Base-by-base conservation (phyloP, 139 green algal species). In the Picochlorum sp. region DNA sequence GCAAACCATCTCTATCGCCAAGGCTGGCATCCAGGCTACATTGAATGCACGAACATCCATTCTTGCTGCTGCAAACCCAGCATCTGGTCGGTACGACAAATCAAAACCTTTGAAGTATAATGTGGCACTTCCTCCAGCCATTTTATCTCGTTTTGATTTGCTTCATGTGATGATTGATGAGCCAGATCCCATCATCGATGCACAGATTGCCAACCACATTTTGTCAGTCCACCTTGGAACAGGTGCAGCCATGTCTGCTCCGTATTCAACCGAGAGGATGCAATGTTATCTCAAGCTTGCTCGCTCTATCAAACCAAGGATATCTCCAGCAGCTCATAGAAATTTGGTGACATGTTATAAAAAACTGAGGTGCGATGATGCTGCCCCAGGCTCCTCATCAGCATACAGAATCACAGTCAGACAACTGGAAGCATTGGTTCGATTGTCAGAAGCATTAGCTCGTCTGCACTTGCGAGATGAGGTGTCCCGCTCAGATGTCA, bases 1-100 rank as follows among this genome's bases (percentile, higher is more conserved):
- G 84, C 94, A 98, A 82, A 97, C 92, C 60, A 98, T 98, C 67
- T 96, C 86, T 65, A 97, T 99, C 57, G 88, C 90, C 70, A 98
- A 98, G 75, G 92, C 93, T 45, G 92, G 91, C 61, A 95, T 98
- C 58, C 86, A 88, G 82, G 95, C 93, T 23, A 98, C 93, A 0
- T 80, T 98, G 16, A 98, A 97, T 77, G 88, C 90, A 4, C 78
- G 93, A 44, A 90, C 91, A 37, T 88, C 89, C 30, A 95, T 98
- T 45, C 82, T 98, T 47, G 93, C 93, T 7, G 93, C 93, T 18
- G 93, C 93, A 38, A 98, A 98, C 75, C 93, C 93, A 13, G 55
- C 88, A 24, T 78, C 76, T 4, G 93, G 93, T 4, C 86, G 92
- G 15, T 98, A 98, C 68, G 92, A 98, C 80, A 81, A 79, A 49